A percentile compares a stretch with the other conserved stretches of the same genome.
Evolutionary conservation across 1,139 yeast species (phyloP).

Genomic region (Kodamaea sp.): DNA sequence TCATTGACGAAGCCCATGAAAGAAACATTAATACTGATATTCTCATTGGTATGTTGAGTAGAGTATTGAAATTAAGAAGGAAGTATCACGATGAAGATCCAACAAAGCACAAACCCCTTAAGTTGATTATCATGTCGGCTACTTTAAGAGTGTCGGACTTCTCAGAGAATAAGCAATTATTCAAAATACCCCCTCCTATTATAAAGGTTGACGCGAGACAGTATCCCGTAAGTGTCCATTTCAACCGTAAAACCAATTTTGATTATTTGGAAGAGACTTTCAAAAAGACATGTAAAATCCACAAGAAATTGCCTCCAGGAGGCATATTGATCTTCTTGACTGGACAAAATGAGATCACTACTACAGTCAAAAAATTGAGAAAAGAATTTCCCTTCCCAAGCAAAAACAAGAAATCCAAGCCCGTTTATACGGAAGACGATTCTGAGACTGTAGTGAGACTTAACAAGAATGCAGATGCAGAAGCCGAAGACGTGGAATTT

Average conservation of each 20-base stretch:
- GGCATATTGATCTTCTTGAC: slow-evolving; percentile 91
- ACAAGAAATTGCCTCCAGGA: slow-evolving; percentile 84
- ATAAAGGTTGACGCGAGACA: slow-evolving; percentile 93
- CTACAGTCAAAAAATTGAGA: slow-evolving; percentile 68
- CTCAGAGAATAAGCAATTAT: slow-evolving; percentile 73
- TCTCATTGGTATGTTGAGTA: slow-evolving; percentile 87
- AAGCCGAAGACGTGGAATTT: slow-evolving; percentile 87
- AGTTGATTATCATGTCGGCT: slow-evolving; percentile 87
- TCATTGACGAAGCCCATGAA: slow-evolving; percentile 98
- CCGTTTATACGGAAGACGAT: slow-evolving; percentile 16
- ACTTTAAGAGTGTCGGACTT: slow-evolving; percentile 92
- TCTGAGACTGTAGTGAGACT: slow-evolving; percentile 50
- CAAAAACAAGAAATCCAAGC: slow-evolving; percentile 14
- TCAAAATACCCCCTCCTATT: slow-evolving; percentile 83
- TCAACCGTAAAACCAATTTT: slow-evolving; percentile 73
- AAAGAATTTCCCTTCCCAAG: slow-evolving; percentile 66
- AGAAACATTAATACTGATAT: slow-evolving; percentile 95
- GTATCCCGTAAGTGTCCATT: slow-evolving; percentile 90
- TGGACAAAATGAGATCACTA: slow-evolving; percentile 88
- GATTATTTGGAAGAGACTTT: slow-evolving; percentile 88
- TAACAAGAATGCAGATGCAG: slow-evolving; percentile 65
- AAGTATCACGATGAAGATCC: slow-evolving; percentile 53
- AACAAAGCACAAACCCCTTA: slow-evolving; percentile 54
- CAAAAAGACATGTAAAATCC: slow-evolving; percentile 84
- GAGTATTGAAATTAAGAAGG: slow-evolving; percentile 78